A percentile compares a stretch with the other conserved stretches of the same genome.
phyloP scores from a whole-genome alignment of 805 yeast species.

The Limtongia smithiae region DNA sequence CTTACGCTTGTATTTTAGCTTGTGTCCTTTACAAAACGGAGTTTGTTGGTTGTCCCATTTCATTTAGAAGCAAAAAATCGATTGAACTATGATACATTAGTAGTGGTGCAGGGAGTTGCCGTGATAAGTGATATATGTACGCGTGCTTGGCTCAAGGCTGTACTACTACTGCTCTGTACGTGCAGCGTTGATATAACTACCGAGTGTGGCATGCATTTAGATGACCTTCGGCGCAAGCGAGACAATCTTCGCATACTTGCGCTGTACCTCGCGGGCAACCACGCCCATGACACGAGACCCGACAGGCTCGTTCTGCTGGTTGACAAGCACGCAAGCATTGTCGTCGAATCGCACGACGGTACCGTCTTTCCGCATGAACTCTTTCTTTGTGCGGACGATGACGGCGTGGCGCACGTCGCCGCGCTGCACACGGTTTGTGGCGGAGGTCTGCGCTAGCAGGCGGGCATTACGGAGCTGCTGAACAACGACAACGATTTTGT shows the following conservation, averaged over 20 bases:
- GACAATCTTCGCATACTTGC: constrained; percentile 78
- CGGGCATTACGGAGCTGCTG: constrained; percentile 20
- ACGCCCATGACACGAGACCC: constrained; percentile 87
- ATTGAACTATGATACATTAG: neutral
- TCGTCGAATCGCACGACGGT: constrained; percentile 84
- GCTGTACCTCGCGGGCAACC: constrained; percentile 85
- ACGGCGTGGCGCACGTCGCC: constrained; percentile 96
- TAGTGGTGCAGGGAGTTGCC: no score
- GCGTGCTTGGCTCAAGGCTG: neutral
- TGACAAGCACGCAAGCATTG: constrained; percentile 92
- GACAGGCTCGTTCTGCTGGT: constrained; percentile 88
- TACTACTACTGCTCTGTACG: neutral
- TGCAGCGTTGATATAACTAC: neutral
- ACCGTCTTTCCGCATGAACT: constrained; percentile 78
- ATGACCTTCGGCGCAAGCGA: constrained; percentile 76
- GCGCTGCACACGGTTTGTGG: constrained; percentile 71
- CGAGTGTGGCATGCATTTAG: constrained; percentile 2
- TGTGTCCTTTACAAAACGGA: no score
- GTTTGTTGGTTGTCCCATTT: no score
- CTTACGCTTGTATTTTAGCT: no score
- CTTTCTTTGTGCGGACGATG: constrained; percentile 86
- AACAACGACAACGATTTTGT: constrained; percentile 89
- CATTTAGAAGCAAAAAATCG: no score
- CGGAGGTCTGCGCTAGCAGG: constrained; percentile 6
- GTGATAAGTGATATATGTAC: no score